phyloP scores from a whole-genome alignment of 352 stramenopile genomes.

The Globisporangium heterothallicum region DNA sequence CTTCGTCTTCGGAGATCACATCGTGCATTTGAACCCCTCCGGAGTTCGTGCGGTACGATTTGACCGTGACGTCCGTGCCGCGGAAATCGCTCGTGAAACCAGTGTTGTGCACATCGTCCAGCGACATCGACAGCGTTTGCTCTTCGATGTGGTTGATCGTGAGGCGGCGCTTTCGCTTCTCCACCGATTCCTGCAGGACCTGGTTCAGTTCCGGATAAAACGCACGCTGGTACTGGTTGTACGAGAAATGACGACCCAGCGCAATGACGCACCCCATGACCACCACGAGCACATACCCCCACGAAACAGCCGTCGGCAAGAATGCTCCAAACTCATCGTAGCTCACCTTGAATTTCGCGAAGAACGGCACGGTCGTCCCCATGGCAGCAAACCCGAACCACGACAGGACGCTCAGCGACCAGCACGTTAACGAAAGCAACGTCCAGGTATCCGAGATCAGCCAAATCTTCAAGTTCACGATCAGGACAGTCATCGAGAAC shows the following conservation, averaged over 20 bases:
- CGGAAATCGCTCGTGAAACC: constrained; percentile 45
- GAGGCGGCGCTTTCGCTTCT: constrained; percentile 35
- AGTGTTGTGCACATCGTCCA: constrained; percentile 60
- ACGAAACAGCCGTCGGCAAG: constrained; percentile 39
- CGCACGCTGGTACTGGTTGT: constrained; percentile 76
- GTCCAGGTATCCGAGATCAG: constrained; percentile 81
- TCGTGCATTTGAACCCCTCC: constrained; percentile 3
- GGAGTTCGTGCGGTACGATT: constrained; percentile 22
- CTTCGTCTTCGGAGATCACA: constrained; percentile 8
- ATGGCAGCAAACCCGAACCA: constrained; percentile 67
- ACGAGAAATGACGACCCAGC: constrained; percentile 65
- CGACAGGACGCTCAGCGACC: constrained; percentile 55
- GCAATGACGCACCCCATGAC: constrained; percentile 65
- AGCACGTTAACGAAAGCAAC: constrained; percentile 47
- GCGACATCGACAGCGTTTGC: constrained; percentile 68
- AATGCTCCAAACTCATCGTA: constrained; percentile 82
- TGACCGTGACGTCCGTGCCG: constrained; percentile 38
- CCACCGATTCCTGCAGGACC: constrained; percentile 61
- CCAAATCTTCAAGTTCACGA: constrained; percentile 93
- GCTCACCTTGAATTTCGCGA: constrained; percentile 59
- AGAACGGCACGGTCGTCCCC: constrained; percentile 49
- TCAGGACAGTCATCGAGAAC: constrained; percentile 91
- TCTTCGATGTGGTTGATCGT: constrained; percentile 75
- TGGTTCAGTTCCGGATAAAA: constrained; percentile 70
- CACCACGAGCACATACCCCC: constrained; percentile 60